Percentiles rank a stretch among this genome's conserved stretches.
phyloP scores from a whole-genome alignment of 495 filamentous ascomycete genomes.

The Gamarada debralockiae region DNA sequence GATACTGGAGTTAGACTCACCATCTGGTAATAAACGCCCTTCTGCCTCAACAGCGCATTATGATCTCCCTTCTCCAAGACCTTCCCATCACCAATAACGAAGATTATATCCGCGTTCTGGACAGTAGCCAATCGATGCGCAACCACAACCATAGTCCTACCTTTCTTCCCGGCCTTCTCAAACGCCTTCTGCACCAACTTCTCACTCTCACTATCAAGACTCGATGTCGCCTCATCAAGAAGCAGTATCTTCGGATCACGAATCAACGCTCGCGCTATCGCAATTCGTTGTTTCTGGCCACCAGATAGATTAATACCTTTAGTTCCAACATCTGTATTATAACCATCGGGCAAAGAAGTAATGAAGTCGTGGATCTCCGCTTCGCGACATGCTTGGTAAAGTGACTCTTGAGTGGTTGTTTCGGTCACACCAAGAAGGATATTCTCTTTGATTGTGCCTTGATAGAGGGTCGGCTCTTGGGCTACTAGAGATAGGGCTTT shows the following conservation, averaged over 20 bases:
- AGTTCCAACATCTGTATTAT: slow-evolving; percentile 57
- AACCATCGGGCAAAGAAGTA: slow-evolving; percentile 48
- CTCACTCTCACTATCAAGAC: slow-evolving; percentile 73
- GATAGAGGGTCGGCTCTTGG: slow-evolving; percentile 51
- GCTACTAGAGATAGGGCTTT: slow-evolving; percentile 53
- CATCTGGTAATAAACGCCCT: slow-evolving; percentile 51
- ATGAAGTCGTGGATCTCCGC: slow-evolving; percentile 65
- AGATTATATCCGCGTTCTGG: slow-evolving; percentile 50
- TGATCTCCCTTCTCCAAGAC: slow-evolving; percentile 53
- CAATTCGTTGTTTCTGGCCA: slow-evolving; percentile 73
- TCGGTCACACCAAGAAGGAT: slow-evolving; percentile 46
- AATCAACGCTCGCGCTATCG: slow-evolving; percentile 73
- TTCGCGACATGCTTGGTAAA: slow-evolving; percentile 51
- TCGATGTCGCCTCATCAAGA: slow-evolving; percentile 75
- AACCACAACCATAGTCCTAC: slow-evolving; percentile 67
- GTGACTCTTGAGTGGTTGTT: slow-evolving; percentile 43
- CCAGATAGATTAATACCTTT: slow-evolving; percentile 66
- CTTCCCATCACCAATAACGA: slow-evolving; percentile 45
- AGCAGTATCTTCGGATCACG: slow-evolving; percentile 66
- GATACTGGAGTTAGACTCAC: slow-evolving; percentile 13
- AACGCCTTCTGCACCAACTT: slow-evolving; percentile 66
- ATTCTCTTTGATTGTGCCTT: slow-evolving; percentile 57
- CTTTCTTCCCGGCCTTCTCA: slow-evolving; percentile 51
- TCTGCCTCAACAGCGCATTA: slow-evolving; percentile 38
- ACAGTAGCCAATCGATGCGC: slow-evolving; percentile 58